These are phyloP conservation scores for Candida methanosorbosa DNA, from an alignment of 805 yeast species.

Conservation along the genomic window DNA sequence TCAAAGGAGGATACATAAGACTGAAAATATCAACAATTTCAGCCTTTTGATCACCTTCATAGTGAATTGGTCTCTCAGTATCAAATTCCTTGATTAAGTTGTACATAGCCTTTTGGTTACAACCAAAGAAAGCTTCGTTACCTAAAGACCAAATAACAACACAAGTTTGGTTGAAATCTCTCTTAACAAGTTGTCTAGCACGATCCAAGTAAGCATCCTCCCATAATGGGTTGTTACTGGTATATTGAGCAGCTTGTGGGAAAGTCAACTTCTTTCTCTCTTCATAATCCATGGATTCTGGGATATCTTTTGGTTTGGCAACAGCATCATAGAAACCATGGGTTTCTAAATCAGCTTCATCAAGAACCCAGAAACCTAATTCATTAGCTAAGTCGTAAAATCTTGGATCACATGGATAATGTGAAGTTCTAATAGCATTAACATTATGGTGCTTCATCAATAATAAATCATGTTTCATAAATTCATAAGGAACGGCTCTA, in stretches of 20 bases:
- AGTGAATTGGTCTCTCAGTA: slow-evolving; percentile 24
- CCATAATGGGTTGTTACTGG: slow-evolving; percentile 25
- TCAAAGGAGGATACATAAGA: slow-evolving; percentile 23
- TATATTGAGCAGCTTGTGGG: slow-evolving; percentile 14
- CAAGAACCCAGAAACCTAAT: slow-evolving; percentile 26
- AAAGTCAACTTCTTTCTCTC: slow-evolving; percentile 3
- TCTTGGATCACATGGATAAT: slow-evolving; percentile 28
- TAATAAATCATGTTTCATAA: slow-evolving; percentile 20
- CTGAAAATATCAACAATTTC: slow-evolving; percentile 22
- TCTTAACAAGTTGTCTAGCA: slow-evolving; percentile 19
- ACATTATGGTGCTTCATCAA: slow-evolving; percentile 27
- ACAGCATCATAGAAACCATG: slow-evolving; percentile 22
- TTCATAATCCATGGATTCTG: slow-evolving; percentile 2
- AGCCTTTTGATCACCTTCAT: slow-evolving; percentile 23
- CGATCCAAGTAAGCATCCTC: slow-evolving; percentile 26
- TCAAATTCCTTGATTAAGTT: slow-evolving; percentile 17
- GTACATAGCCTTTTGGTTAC: slow-evolving; percentile 23
- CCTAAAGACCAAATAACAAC: slow-evolving; percentile 31
- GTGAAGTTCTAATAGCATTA: slow-evolving; percentile 28
- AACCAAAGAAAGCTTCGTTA: slow-evolving; percentile 27
- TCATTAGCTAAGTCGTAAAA: slow-evolving; percentile 22
- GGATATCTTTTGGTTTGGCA: slow-evolving; percentile 3
- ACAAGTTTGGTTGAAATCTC: slow-evolving; percentile 27
- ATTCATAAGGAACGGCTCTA: slow-evolving; percentile 27
- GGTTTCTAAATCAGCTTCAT: slow-evolving; percentile 29